A percentile compares a stretch with the other conserved stretches of the same genome.
phyloP scores from a whole-genome alignment of 2,329 filamentous ascomycete genomes.

The Cryphonectria parasitica region DNA sequence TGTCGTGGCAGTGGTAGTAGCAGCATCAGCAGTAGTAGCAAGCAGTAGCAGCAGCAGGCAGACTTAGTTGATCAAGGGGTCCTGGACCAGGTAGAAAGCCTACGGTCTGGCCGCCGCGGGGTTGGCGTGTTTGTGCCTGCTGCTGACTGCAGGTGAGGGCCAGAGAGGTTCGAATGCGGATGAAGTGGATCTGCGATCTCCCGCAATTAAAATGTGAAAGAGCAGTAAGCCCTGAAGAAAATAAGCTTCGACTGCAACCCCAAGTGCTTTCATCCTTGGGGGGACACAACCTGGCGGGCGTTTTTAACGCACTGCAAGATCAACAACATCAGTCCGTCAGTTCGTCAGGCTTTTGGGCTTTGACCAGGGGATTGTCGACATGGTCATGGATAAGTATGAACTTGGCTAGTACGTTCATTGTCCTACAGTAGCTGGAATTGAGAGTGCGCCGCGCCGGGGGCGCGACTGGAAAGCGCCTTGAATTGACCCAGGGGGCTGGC shows the following conservation, averaged over 20 bases:
- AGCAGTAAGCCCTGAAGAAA: not conserved
- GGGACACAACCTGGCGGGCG: not conserved
- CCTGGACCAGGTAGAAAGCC: slow-evolving; percentile 1
- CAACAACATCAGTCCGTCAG: not conserved
- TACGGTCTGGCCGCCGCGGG: slow-evolving; percentile 18
- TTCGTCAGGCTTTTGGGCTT: not conserved
- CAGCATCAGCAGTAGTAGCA: not conserved
- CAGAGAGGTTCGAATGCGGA: not conserved
- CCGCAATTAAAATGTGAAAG: slow-evolving; percentile 8
- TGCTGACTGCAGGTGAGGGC: slow-evolving; percentile 6
- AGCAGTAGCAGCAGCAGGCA: not conserved
- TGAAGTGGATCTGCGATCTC: slow-evolving; percentile 5
- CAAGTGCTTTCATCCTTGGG: not conserved
- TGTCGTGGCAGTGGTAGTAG: not conserved
- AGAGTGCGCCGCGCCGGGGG: not conserved
- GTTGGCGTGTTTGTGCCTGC: slow-evolving; percentile 10
- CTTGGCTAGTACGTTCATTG: not conserved
- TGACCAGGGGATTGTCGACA: not conserved
- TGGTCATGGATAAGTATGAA: not conserved
- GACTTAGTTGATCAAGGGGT: slow-evolving; percentile 3
- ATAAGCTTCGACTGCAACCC: slow-evolving; percentile 1
- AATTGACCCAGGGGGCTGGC: slow-evolving; percentile 7
- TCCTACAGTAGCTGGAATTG: not conserved
- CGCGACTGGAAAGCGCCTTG: slow-evolving; percentile 1
- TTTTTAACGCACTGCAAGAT: not conserved